Base-by-base conservation (phyloP, 345 rosid genomes). In the Durio zibethinus region DNA sequence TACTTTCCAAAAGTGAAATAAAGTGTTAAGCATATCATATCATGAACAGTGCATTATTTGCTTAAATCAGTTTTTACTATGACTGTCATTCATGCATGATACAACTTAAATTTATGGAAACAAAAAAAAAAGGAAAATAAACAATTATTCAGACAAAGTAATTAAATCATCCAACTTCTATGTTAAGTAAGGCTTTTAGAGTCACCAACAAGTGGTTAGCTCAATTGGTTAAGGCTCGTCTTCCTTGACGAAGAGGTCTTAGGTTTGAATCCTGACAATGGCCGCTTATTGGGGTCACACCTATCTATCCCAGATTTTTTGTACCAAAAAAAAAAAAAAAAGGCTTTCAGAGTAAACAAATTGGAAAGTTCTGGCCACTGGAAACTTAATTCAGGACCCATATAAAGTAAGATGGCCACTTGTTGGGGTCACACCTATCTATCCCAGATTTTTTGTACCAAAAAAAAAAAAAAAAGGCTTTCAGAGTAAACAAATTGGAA, bases 1-100 rank as follows among this genome's bases (percentile, higher is more conserved):
- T 27, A 20, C 47, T 36, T 36, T 65, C 74, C 60, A 71, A 71
- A 71, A 71, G 60, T 31, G 27, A 71, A 31, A 31, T 50, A 29
- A 71, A 71, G 60, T 50, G 60, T 71, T 18, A 20, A 48, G 43
- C 43, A 50, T 31, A 50, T 71, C 73, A 50, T 29, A 48, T 31
- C 60, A 9, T 18, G 27, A 71, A 29, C 14, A 50, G 74, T 29
- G 59, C 60, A 31, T 29, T 59, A 69, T 48, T 47, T 47, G 25
- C 59, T 48, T 40, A 70, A 29, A 29, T 59, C 73, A 45, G 23
- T 20, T 45, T 45, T 43, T 6, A 15, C 73, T 45, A 16, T 47
- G 36, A 69, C 23, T 27, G 20, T 47, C n/a, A 29, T 61, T 61
- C 66, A 5, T 61, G 66, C 66, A 61, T 61, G 20, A 12, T 27